A percentile compares a stretch with the other conserved stretches of the same genome.
These are phyloP conservation scores for Arachis hypogaea DNA, from an alignment of 306 rosid genomes.

Conservation along the genomic window DNA sequence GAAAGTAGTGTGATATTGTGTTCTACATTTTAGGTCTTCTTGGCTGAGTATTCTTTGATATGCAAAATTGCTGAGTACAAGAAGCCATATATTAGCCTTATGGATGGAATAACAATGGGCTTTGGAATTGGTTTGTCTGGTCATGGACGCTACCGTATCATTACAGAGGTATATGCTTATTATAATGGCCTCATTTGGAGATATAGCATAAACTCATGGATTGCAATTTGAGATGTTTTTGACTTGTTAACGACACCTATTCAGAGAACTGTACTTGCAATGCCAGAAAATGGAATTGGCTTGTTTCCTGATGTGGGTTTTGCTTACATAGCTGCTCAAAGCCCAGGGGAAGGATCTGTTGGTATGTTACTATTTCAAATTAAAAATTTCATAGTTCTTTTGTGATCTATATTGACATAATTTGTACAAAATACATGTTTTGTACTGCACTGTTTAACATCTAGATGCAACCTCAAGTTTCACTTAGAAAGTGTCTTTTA, in stretches of 20 bases:
- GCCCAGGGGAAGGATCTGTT: conserved; percentile 96
- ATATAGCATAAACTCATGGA: conserved; percentile 3
- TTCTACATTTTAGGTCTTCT: conserved; percentile 68
- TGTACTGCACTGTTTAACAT: conserved; percentile 26
- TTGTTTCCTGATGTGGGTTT: conserved; percentile 97
- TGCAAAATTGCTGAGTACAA: conserved; percentile 87
- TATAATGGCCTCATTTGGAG: conserved; percentile 15
- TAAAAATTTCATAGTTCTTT: conserved; percentile 24
- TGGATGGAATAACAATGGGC: conserved; percentile 99
- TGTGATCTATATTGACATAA: conserved; percentile 12
- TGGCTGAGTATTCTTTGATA: conserved; percentile 92
- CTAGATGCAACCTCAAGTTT: conserved; percentile 6
- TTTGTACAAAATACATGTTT: conserved; percentile 9
- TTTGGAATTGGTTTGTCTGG: conserved; percentile 97
- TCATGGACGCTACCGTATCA: conserved; percentile 86
- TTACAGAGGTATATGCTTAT: conserved; percentile 77
- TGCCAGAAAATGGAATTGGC: conserved; percentile 99
- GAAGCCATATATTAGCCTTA: conserved; percentile 89
- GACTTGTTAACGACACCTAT: conserved; percentile 31
- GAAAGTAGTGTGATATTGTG: conserved; percentile 32
- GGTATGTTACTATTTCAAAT: conserved; percentile 55
- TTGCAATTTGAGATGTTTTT: conserved; percentile 33
- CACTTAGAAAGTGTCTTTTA: conserved; percentile 7
- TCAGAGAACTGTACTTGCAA: conserved; percentile 93
- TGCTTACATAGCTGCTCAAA: conserved; percentile 86